Conservation (phyloP, 371 early-diverging fungal species). For the Actinomortierella ambigua region DNA sequence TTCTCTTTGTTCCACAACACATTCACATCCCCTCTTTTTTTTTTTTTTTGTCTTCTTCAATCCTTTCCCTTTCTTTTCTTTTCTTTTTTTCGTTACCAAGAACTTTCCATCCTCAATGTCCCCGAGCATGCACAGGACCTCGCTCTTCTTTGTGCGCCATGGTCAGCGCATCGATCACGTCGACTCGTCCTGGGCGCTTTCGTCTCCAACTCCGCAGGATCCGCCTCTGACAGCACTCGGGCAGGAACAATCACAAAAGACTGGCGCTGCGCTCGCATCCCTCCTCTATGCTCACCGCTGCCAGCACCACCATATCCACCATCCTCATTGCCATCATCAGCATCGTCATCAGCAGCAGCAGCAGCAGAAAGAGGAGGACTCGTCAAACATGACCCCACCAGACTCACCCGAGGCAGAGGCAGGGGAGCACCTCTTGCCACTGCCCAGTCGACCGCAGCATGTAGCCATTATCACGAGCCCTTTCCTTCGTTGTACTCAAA, state of each 20-base stretch:
- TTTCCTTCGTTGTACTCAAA: conserved; percentile 39
- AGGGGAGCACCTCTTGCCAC: background rate
- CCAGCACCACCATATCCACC: too few relatives aligned
- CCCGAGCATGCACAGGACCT: conserved; percentile 25
- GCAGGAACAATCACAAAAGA: conserved; percentile 48
- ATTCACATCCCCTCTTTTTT: background rate
- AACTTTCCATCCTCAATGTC: background rate
- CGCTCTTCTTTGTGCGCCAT: conserved; percentile 57
- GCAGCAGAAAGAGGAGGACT: background rate
- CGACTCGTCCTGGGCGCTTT: conserved; percentile 49
- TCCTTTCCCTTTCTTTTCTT: conserved; percentile 1
- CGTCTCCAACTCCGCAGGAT: conserved; percentile 54
- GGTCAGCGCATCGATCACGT: conserved; percentile 62
- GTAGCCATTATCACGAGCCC: conserved; percentile 46
- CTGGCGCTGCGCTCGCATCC: conserved; percentile 25
- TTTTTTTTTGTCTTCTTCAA: conserved; percentile 12
- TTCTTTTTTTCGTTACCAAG: background rate
- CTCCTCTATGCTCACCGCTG: too few relatives aligned
- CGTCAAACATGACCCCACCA: conserved; percentile 29
- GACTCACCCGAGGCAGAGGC: conserved; percentile 16
- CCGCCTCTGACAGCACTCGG: conserved; percentile 58
- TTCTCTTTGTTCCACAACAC: conserved; percentile 10
- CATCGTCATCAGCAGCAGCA: background rate
- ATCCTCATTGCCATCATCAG: background rate
- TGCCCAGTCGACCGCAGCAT: conserved; percentile 17